These are phyloP conservation scores for Pholiota microspora DNA, from an alignment of 768 basidiomycete genomes.

Conservation along the genomic window DNA sequence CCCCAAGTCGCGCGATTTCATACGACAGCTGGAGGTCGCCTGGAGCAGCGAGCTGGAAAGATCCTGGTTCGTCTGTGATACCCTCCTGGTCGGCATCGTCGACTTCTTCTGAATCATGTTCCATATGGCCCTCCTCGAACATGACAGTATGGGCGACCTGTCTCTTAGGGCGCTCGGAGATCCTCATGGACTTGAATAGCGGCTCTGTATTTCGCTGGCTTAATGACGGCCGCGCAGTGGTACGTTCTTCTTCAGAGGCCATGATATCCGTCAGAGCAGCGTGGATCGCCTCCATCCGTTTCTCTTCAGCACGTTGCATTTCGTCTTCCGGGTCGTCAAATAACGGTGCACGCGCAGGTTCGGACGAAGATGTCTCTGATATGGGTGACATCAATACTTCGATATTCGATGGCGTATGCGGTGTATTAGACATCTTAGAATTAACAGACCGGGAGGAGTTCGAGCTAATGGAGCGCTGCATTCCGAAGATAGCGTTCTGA, in stretches of 20 bases:
- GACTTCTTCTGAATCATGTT: constrained; percentile 16
- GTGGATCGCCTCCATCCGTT: constrained; percentile 94
- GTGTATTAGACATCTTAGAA: constrained; percentile 22
- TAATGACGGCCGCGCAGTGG: constrained; percentile 14
- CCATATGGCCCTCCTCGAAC: constrained; percentile 13
- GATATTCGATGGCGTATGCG: constrained; percentile 51
- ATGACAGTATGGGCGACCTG: constrained; percentile 6
- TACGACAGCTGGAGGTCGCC: constrained; percentile 87
- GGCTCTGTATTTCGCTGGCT: constrained; percentile 21
- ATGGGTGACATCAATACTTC: constrained; percentile 82
- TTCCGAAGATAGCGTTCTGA: constrained; percentile 33
- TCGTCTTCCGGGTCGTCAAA: constrained; percentile 81
- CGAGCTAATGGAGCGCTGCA: constrained; percentile 40
- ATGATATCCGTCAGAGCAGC: constrained; percentile 96
- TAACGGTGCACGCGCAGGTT: constrained; percentile 66
- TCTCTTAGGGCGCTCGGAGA: constrained; percentile 15
- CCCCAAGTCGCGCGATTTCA: constrained; percentile 78
- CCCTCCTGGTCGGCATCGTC: constrained; percentile 19
- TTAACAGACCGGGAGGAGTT: constrained; percentile 35
- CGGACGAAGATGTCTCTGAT: constrained; percentile 41
- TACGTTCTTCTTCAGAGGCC: constrained; percentile 57
- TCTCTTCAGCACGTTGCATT: constrained; percentile 67
- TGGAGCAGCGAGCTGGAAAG: constrained; percentile 78
- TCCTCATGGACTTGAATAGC: constrained; percentile 23
- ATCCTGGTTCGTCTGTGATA: constrained; percentile 35